Evolutionary conservation across 495 filamentous ascomycete species (phyloP).

Genomic region (Corynascus novoguineensis): DNA sequence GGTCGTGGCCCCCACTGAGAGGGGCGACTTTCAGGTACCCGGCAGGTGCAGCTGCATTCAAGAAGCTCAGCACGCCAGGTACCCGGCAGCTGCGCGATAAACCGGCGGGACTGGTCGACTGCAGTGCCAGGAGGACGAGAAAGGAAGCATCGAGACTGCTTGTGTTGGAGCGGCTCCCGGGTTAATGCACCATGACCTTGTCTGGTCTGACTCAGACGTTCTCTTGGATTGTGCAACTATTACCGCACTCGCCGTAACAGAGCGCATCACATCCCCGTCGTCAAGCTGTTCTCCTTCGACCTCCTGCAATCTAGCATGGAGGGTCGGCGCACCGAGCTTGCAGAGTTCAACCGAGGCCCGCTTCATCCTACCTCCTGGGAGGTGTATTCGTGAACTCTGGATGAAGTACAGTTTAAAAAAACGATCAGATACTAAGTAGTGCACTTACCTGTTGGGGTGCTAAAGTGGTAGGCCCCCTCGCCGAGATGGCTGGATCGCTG

Average conservation of each 20-base stretch:
- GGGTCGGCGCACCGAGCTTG: no score
- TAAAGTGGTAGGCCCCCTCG: no score
- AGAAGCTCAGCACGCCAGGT: slow-evolving; percentile 21
- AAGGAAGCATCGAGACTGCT: background rate
- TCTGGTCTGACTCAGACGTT: background rate
- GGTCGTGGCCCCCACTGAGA: background rate
- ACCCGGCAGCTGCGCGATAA: slow-evolving; percentile 5
- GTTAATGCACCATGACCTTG: background rate
- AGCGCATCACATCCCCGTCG: background rate
- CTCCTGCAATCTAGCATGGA: no score
- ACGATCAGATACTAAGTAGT: no score
- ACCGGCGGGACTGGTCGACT: background rate
- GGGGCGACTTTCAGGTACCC: slow-evolving; percentile 16
- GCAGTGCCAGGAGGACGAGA: background rate
- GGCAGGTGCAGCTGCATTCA: slow-evolving; percentile 16
- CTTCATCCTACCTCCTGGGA: no score
- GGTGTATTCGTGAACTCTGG: no score
- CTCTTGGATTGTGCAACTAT: background rate
- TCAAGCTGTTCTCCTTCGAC: background rate
- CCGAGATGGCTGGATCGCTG: background rate
- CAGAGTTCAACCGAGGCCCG: no score
- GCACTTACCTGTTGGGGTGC: no score
- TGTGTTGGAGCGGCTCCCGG: background rate
- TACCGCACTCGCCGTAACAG: background rate
- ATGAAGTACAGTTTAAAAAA: no score